Conservation (phyloP, 1,284 basidiomycete species). For the Phlebopus sp. region DNA sequence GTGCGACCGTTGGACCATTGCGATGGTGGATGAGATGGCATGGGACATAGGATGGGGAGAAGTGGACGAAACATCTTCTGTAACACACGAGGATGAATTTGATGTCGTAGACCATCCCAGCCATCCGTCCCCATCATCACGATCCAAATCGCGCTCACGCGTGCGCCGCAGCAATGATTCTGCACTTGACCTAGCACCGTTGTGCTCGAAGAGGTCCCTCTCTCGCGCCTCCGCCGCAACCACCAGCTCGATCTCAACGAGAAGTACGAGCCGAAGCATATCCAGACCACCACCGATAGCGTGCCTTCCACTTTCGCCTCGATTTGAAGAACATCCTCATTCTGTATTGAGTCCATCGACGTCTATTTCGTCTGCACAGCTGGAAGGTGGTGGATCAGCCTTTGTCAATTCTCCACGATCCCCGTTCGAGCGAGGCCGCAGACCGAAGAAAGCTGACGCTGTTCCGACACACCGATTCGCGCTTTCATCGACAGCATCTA, state of each 20-base stretch:
- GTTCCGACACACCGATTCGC: slow-evolving; percentile 36
- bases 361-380: slow-evolving; percentile 22
- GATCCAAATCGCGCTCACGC: slow-evolving; percentile 18
- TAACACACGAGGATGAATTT: slow-evolving; percentile 27
- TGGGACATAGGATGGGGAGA: slow-evolving; percentile 81
- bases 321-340: slow-evolving; percentile 15
- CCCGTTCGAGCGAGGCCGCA: slow-evolving; percentile 39
- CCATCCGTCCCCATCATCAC: slow-evolving; percentile 10
- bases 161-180: slow-evolving; percentile 3
- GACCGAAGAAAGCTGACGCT: slow-evolving; percentile 32
- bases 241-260: slow-evolving; percentile 33
- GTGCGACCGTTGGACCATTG: slow-evolving; percentile 67
- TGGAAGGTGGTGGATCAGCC: slow-evolving; percentile 31
- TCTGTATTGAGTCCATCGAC: slow-evolving; percentile 16
- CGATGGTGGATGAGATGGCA: slow-evolving; percentile 70
- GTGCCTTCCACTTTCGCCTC: slow-evolving; percentile 19
- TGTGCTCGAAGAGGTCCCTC: slow-evolving; percentile 36
- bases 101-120: slow-evolving; percentile 24
- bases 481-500: slow-evolving; percentile 25
- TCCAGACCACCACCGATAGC: slow-evolving; percentile 24
- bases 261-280: slow-evolving; percentile 32
- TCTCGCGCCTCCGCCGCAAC: slow-evolving; percentile 41
- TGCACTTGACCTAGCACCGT: slow-evolving; percentile 1
- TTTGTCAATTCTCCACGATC: slow-evolving; percentile 28
- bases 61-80: slow-evolving; percentile 27